These are phyloP conservation scores for Trichothecium sympodiale DNA, from an alignment of 2,329 filamentous ascomycete genomes.

Conservation along the genomic window DNA sequence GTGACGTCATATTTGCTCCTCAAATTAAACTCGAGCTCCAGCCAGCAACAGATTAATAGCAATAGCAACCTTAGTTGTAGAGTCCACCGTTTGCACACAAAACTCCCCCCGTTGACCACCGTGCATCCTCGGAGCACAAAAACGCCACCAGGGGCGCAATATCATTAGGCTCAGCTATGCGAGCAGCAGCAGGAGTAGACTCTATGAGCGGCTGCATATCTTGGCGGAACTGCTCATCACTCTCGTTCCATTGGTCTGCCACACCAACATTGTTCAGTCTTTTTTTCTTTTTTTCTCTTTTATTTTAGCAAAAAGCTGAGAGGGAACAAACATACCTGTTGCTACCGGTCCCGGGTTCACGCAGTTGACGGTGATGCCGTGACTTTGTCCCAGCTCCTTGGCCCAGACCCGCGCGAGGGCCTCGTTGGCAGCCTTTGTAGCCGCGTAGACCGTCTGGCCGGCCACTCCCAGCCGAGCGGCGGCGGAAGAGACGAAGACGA, in stretches of 20 bases:
- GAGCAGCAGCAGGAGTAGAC: constrained; percentile 17
- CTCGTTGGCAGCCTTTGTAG: constrained; percentile 22
- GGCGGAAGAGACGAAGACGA: constrained; percentile 14
- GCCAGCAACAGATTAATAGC: too few species aligned
- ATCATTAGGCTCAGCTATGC: constrained; percentile 18
- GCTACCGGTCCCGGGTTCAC: constrained; percentile 21
- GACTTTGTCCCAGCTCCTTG: constrained; percentile 21
- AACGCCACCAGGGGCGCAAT: constrained; percentile 20
- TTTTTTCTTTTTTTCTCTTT: too few species aligned
- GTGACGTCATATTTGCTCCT: too few species aligned
- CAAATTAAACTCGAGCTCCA: too few species aligned
- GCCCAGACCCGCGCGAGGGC: constrained; percentile 17
- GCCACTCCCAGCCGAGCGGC: constrained; percentile 8
- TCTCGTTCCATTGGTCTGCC: constrained; percentile 14
- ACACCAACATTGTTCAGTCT: not conserved
- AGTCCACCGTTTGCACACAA: constrained; percentile 18
- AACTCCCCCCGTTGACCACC: constrained; percentile 17
- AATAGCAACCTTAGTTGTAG: constrained; percentile 5
- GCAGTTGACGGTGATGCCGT: constrained; percentile 17
- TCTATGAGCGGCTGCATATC: constrained; percentile 20
- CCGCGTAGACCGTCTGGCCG: constrained; percentile 17
- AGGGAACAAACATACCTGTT: constrained; percentile 20
- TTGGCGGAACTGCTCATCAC: constrained; percentile 15
- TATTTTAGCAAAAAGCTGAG: not conserved
- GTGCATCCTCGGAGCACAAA: constrained; percentile 15